Evolutionary conservation across 2,329 filamentous ascomycete species (phyloP), one percentile per base, ranked within the genome.

Genomic region (Emmonsiellopsis sp.): DNA sequence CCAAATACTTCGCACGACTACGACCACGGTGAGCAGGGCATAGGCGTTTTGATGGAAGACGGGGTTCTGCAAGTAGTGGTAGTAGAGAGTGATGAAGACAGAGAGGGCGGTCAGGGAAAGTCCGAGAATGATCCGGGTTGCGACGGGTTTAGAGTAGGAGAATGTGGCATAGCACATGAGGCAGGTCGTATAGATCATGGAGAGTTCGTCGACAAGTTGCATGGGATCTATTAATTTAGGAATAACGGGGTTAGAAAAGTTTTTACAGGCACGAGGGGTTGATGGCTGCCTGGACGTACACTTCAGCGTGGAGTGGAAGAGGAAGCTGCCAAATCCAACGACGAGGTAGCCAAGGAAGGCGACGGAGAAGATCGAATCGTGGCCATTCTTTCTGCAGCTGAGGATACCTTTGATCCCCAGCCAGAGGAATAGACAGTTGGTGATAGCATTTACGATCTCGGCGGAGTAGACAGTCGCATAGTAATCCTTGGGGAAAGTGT

Each of bases 21-120:
- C 82, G 42, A 83, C 74, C 5, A 78, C 77, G 0, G 88, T 93
- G 43, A 94, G 72, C 3, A 86, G 64, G 1, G 83, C 87, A 61
- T 90, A 94, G 4, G 85, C 85, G 56, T 82, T 84, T 66, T 94
- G 88, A 70, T 94, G 89, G 68, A 94, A 94, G 1, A 81, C 75
- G 0, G 89, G 88, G 58, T 94, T 84, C 65, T 91, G 88, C 13
- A 90, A 82, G 57, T 87, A 82, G 64, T 90, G 86, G 69, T 95
- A 95, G 68, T 86, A 81, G 42, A 86, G 75, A 11, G 88, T 93
- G 66, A 94, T 91, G 62, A 84, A 86, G 39, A 73, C 68, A n/a
- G 80, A 76, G 33, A 84, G 67, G 8, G 69, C 69, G 5, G 82
- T 64, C 8, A 88, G 75, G 11, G 74, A 74, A 4, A 83, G 42